Evolutionary conservation across 2,329 filamentous ascomycete genomes (phyloP).

Genomic region (Aspergillus calidoustus): DNA sequence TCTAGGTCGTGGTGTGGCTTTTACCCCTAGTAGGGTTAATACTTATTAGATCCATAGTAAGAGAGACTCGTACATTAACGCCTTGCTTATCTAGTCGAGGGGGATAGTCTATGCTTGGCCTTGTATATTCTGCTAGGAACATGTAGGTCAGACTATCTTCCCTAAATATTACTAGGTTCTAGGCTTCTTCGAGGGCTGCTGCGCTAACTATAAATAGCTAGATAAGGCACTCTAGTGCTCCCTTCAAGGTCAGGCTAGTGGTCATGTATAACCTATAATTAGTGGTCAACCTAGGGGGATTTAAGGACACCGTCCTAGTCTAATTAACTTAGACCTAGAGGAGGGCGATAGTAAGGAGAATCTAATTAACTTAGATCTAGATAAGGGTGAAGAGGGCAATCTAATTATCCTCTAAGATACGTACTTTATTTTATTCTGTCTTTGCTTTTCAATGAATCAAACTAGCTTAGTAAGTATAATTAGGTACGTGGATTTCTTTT

Average conservation of each 20-base stretch:
- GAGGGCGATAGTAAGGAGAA: neutral
- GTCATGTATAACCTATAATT: neutral
- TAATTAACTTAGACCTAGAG: neutral
- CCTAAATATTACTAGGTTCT: constrained; percentile 7
- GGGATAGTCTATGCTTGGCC: no score
- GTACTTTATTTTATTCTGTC: neutral
- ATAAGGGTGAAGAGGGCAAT: constrained; percentile 1
- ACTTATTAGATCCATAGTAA: no score
- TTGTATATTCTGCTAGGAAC: no score
- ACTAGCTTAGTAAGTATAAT: neutral
- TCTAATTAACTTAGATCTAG: constrained; percentile 15
- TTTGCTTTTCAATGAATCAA: neutral
- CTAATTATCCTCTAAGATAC: constrained; percentile 8
- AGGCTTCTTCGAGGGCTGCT: constrained; percentile 14
- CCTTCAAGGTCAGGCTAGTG: neutral
- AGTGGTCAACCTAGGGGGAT: neutral
- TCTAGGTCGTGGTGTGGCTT: no score
- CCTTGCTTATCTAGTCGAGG: no score
- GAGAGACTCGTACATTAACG: no score
- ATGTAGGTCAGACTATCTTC: neutral
- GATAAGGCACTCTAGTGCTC: constrained; percentile 5
- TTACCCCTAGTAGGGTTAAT: no score
- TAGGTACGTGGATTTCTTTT: neutral
- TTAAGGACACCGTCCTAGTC: neutral
- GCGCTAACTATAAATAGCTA: constrained; percentile 15